Base-by-base conservation (phyloP, 2,329 filamentous ascomycete species). In the Pseudogymnoascus sp. region DNA sequence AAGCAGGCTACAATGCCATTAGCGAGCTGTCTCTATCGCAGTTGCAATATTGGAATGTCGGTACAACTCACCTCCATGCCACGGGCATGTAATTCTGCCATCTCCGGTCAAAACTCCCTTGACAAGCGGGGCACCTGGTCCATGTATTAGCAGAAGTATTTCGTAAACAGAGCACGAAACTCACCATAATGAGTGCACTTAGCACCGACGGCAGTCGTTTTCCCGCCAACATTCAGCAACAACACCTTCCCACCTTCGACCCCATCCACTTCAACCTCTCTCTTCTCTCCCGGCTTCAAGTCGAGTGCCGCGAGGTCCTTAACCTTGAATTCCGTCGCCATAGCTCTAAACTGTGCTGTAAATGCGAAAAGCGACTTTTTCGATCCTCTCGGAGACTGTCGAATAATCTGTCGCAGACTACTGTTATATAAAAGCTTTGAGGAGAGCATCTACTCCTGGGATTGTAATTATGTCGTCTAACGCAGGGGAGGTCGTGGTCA, bases 251-350 rank as follows among this genome's bases (percentile, higher is more conserved):
- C 91, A 38, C 84, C 86, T 63, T 93, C 87, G 45, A 99, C 81
- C 19, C 93, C 94, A 70, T 97, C 93, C 4, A 99, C 88, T 70
- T 96, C 92, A 12, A 85, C 89, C 75, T 97, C 92, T 66, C 88
- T 82, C 80, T 96, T 97, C 68, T 94, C 87, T 19, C 91, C 87
- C 30, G 88, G 85, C 73, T 88, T 84, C 66, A 97, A 79, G 67
- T 88, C 83, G 62, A 96, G 80, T 25, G 45, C 45, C 45, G 45
- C 45, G 2, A 55, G 45, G 45, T 55, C 33, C 45, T 55, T 55
- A 19, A 55, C 12, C 45, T 55, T 55, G 25, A 55, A 55, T 55
- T 55, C 45, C 45, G 45, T 55, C 25, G 45, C 45, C 45, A 55
- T 55, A 55, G 45, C 45, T 55, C 45, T 55, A 2, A 2, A 19